Conservation (phyloP, 371 early-diverging fungal genomes). For the Syncephalis plumigaleata region DNA sequence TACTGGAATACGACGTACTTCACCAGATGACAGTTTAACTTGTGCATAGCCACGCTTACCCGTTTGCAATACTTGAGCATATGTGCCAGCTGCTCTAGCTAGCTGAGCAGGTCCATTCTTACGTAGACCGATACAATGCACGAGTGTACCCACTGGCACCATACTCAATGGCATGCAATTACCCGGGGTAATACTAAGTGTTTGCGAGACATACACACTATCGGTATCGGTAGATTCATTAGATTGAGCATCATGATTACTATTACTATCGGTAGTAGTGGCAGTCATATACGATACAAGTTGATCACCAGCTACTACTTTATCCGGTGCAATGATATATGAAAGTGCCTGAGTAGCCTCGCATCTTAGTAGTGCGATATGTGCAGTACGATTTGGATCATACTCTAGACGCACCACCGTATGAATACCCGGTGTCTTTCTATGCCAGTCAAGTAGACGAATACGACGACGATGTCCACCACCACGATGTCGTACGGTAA, state of each 20-base stretch:
- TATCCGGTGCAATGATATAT: constrained; percentile 41
- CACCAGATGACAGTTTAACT: constrained; percentile 72
- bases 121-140: constrained; percentile 76
- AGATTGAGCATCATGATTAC: constrained; percentile 3
- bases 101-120: constrained; percentile 69
- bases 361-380: constrained; percentile 74
- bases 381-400: constrained; percentile 89
- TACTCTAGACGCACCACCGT: constrained; percentile 82
- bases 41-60: constrained; percentile 68
- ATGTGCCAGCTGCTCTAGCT: constrained; percentile 79
- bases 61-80: constrained; percentile 72
- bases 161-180: constrained; percentile 81
- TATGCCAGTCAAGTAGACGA: constrained; percentile 75
- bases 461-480: constrained; percentile 87
- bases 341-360: constrained; percentile 48
- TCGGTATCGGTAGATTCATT: too few species aligned
- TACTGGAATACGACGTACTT: constrained; percentile 76
- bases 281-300: constrained; percentile 29
- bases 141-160: constrained; percentile 83
- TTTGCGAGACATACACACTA: too few species aligned
- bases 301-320: constrained; percentile 33
- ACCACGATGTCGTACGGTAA: constrained; percentile 88
- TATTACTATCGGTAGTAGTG: constrained; percentile 5
- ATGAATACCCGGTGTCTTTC: constrained; percentile 54
- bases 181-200: constrained; percentile 59